These are phyloP conservation scores for Alternaria tenuissima DNA, from an alignment of 2,329 filamentous ascomycete species.

Conservation along the genomic window DNA sequence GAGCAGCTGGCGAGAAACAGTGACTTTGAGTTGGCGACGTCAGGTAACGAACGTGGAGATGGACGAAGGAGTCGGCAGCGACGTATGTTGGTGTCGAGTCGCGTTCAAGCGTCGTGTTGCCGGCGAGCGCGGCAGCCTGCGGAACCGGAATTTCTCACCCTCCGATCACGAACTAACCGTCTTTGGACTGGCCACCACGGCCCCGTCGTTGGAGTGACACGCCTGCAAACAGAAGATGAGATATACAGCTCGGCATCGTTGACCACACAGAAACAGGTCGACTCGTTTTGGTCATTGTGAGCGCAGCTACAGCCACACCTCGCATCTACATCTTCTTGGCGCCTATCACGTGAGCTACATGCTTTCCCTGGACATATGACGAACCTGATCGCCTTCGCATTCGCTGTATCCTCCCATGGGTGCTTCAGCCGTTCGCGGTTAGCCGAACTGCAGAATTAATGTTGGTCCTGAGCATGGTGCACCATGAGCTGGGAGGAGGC, in stretches of 20 bases:
- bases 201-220: too few species aligned
- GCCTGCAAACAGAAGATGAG: too few species aligned
- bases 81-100: neutral
- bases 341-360: neutral
- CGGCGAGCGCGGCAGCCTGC: neutral
- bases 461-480: too few species aligned
- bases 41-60: neutral
- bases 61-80: too few species aligned
- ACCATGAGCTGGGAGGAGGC: neutral
- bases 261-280: neutral
- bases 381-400: neutral
- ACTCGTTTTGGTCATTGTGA: too few species aligned
- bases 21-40: neutral
- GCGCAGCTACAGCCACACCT: neutral
- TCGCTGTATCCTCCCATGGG: neutral
- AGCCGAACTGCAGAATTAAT: too few species aligned
- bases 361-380: neutral
- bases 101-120: neutral
- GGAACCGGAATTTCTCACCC: neutral
- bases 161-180: neutral
- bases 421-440: neutral
- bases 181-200: neutral
- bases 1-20: conserved; percentile 1
- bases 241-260: neutral
- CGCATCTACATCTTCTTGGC: neutral